Percentiles rank a stretch among this genome's conserved stretches.
Conservation (phyloP, 148 eudicot species). For the Heliosperma pusillum region DNA sequence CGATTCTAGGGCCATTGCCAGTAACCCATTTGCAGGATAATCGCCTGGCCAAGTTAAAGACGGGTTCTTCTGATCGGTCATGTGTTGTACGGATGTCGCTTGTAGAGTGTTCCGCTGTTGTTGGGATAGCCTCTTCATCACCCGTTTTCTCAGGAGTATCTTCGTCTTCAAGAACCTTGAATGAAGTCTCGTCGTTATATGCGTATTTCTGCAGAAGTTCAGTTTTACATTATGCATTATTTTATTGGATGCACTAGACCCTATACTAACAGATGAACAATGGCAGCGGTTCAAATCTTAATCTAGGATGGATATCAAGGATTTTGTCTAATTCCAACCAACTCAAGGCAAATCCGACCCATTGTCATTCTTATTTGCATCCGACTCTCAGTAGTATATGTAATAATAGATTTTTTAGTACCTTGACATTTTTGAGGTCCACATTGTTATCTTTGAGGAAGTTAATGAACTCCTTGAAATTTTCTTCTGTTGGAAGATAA, state of each 20-base stretch:
- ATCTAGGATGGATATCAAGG: no score
- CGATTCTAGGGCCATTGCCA: conserved; percentile 71
- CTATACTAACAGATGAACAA: no score
- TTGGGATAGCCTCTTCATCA: conserved; percentile 18
- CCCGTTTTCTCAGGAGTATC: conserved; percentile 20
- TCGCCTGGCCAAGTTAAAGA: conserved; percentile 40
- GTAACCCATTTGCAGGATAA: conserved; percentile 80
- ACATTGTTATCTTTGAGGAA: conserved; percentile 76
- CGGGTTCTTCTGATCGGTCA: conserved; percentile 16
- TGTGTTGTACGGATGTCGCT: conserved; percentile 9
- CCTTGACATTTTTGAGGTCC: conserved; percentile 76
- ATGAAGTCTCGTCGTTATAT: conserved; percentile 50
- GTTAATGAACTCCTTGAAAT: conserved; percentile 74
- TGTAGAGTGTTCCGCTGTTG: not conserved
- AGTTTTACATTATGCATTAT: not conserved
- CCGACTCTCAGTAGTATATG: no score
- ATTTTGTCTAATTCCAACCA: no score
- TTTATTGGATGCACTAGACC: not conserved
- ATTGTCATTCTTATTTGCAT: no score
- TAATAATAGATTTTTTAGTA: conserved; percentile 19
- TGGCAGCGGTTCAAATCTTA: no score
- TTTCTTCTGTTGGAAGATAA: conserved; percentile 87
- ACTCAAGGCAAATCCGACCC: no score
- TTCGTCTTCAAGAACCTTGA: conserved; percentile 39
- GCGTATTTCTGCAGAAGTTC: conserved; percentile 52